Base-by-base conservation (phyloP, 2,329 filamentous ascomycete genomes). In the Trichothecium roseum region DNA sequence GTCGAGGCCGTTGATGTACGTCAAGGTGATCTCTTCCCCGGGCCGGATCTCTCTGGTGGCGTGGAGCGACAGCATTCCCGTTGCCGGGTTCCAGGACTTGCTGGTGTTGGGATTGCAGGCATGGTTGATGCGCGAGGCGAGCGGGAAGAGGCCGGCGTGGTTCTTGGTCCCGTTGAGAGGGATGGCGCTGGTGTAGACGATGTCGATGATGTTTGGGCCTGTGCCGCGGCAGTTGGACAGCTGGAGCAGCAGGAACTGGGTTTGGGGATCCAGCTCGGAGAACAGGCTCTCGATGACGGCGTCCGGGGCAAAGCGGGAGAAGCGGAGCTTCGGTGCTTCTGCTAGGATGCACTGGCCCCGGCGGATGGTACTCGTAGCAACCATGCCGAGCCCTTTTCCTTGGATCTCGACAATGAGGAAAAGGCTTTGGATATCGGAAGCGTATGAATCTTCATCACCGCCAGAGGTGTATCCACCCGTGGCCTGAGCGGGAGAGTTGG, bases 351-450 rank as follows among this genome's bases (percentile, higher is more conserved):
- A 6, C n/a, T 37, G n/a, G 35, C 35, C 31, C 10, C 29, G 32
- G 5, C 12, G 20, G 32, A 42, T 37, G 16, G 8, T 17, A 6
- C 20, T 20, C 17, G 35, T 38, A 9, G 40, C 40, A 12, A 42
- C 33, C 3, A 38, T n/a, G 14, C 38, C 38, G n/a, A 37, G 36
- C 14, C 40, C 40, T 18, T 36, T 37, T 2, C 22, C 32, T 7
- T 29, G 24, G 18, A 42, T 24, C 20, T 24, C 20, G 6, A 6
- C 20, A 10, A 24, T 24, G 20, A 6, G 20, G 20, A 24, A 24
- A 10, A 24, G 6, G 6, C 10, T 10, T 24, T 10, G 6, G 20
- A 24, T 10, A 24, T 24, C 20, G 10, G 6, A 6, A 24, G 20
- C 20, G 20, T 24, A 10, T 6, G 10, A 6, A 24, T 24, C 20